Evolutionary conservation across 495 filamentous ascomycete genomes (phyloP), one percentile per base, ranked within the genome.

Genomic region (Penicillium manginii): DNA sequence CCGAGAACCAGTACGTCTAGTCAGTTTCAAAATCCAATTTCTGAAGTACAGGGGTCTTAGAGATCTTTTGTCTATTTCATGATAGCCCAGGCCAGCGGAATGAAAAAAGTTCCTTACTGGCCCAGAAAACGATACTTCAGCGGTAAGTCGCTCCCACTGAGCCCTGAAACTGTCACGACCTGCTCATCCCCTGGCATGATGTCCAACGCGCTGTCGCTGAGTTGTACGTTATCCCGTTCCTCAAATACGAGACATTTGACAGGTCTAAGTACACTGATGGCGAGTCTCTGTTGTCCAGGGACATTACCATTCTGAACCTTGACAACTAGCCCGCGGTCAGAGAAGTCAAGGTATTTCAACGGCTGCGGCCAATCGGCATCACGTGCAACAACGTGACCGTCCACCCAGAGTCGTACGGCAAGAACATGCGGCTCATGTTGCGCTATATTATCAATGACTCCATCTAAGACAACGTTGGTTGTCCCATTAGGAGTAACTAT

Each of bases 401-500:
- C 6, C n/a, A 45, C 17, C 40, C 40, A 45, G 15, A 45, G 40
- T 45, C 40, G 40, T 19, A n/a, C 40, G 40, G 40, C 40, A 19
- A 45, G 23, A 22, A 31, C 46, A 21, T 49, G 46, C 12, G 19
- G 11, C 46, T 49, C 12, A 15, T 1, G 23, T 15, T 31, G 21
- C 46, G 46, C 12, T 1, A 17, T 22, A 26, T 49, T 21, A 49
- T 49, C 46, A 49, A 49, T 49, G 21, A 49, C 19, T 31, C 19
- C 46, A 26, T 23, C 46, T n/a, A 14, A 49, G 11, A 89, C 73
- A 18, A 96, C 71, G 66, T 96, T 88, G 0, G 90, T 93, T 45
- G 85, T 91, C 18, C 84, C 83, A 68, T 96, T 97, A 40, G 84
- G 76, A 7, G 76, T 74, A 23, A 97, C 82, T 3, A 65, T 56